phyloP scores from a whole-genome alignment of 768 basidiomycete genomes.

The Serendipita sp. region DNA sequence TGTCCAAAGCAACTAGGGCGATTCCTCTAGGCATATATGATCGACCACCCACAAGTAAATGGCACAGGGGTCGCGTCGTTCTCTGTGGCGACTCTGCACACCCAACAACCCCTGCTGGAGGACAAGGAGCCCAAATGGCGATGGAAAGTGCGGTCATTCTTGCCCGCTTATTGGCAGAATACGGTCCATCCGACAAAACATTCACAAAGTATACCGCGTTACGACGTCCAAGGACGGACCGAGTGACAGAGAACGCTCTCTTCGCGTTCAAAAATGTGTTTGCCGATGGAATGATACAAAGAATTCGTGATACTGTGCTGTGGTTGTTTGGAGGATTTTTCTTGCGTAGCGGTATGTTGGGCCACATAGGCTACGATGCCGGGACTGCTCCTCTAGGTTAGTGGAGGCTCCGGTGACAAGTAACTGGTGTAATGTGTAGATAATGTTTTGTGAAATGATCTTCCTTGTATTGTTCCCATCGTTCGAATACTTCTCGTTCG shows the following conservation, averaged over 20 bases:
- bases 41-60: slow-evolving; percentile 24
- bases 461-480: not conserved
- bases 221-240: not conserved
- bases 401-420: not conserved
- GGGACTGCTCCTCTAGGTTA: not conserved
- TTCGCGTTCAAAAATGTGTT: not conserved
- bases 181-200: not conserved
- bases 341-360: not conserved
- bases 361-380: not conserved
- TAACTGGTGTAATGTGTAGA: too few relatives aligned
- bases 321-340: not conserved
- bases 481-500: not conserved
- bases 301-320: not conserved
- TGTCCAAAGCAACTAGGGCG: not conserved
- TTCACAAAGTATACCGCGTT: not conserved
- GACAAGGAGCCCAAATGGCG: not conserved
- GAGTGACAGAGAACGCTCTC: not conserved
- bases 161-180: not conserved
- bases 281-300: not conserved
- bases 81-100: slow-evolving; percentile 32
- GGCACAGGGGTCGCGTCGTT: slow-evolving; percentile 27
- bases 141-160: not conserved
- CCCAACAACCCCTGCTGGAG: slow-evolving; percentile 28
- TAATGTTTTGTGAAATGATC: not conserved
- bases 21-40: slow-evolving; percentile 28